These are phyloP conservation scores for Yarrowia osloensis DNA, from an alignment of 805 yeast genomes.

Conservation along the genomic window DNA sequence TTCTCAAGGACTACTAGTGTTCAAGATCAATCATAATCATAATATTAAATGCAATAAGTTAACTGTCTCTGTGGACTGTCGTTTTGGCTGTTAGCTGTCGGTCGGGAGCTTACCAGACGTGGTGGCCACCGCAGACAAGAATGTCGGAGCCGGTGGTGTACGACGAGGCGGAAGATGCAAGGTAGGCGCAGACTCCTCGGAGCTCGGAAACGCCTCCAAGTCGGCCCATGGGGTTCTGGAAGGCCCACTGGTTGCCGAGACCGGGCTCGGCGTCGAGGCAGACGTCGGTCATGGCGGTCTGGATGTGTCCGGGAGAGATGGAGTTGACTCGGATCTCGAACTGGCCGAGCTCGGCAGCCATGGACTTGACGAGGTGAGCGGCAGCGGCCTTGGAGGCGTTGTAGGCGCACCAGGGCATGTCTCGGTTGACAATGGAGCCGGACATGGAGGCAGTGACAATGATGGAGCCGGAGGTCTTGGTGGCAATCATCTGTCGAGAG, in stretches of 20 bases:
- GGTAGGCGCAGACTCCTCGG: slow-evolving; percentile 72
- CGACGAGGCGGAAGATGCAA: slow-evolving; percentile 72
- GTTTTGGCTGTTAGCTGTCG: not conserved
- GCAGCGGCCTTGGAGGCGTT: slow-evolving; percentile 88
- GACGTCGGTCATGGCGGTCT: slow-evolving; percentile 75
- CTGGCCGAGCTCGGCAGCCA: slow-evolving; percentile 82
- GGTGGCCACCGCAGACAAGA: slow-evolving; percentile 85
- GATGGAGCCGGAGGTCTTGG: slow-evolving; percentile 59
- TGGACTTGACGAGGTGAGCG: slow-evolving; percentile 70
- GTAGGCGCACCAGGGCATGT: slow-evolving; percentile 80
- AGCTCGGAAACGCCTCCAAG: slow-evolving; percentile 86
- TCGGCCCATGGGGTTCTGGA: slow-evolving; percentile 72
- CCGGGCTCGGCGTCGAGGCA: slow-evolving; percentile 54
- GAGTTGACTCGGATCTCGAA: slow-evolving; percentile 77
- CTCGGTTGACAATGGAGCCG: slow-evolving; percentile 80
- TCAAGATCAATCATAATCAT: not conserved
- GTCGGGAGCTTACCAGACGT: slow-evolving; percentile 60
- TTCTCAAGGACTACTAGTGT: no score
- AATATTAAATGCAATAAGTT: slow-evolving; percentile 24
- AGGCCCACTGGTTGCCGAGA: slow-evolving; percentile 71
- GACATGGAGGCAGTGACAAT: slow-evolving; percentile 87
- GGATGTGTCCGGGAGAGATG: slow-evolving; percentile 77
- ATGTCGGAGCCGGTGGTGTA: slow-evolving; percentile 85
- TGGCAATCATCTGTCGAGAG: slow-evolving; percentile 61
- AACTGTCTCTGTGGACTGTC: not conserved